These are phyloP conservation scores for Auriculariales sp. DNA, from an alignment of 768 basidiomycete genomes.

Conservation along the genomic window DNA sequence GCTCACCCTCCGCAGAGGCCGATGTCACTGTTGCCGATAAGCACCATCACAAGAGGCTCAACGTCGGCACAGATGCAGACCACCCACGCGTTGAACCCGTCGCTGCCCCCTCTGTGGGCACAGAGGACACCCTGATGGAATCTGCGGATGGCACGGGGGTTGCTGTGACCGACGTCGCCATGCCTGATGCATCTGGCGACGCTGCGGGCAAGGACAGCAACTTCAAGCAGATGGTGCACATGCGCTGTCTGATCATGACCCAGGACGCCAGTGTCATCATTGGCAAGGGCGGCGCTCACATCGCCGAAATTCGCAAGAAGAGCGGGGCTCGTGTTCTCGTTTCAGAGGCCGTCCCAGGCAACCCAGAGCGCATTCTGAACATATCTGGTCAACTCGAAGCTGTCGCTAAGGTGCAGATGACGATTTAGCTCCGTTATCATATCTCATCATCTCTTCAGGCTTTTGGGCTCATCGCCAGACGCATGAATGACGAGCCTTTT, in stretches of 20 bases:
- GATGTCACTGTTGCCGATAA: too few relatives aligned
- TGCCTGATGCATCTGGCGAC: too few relatives aligned
- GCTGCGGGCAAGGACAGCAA: too few relatives aligned
- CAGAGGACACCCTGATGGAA: too few relatives aligned
- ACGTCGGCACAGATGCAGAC: too few relatives aligned
- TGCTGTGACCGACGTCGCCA: too few relatives aligned
- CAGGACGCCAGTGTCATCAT: conserved; percentile 99
- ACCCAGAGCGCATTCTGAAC: conserved; percentile 96
- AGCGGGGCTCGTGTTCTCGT: conserved; percentile 93
- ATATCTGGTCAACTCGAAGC: conserved; percentile 94
- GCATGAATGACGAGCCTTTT: conserved; percentile 98
- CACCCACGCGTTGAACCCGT: too few relatives aligned
- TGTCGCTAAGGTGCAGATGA: conserved; percentile 74
- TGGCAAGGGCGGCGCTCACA: conserved; percentile 87
- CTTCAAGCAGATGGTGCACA: conserved; percentile 87
- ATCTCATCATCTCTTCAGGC: conserved; percentile 42
- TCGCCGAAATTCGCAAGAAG: conserved; percentile 97
- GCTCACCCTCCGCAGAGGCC: too few relatives aligned
- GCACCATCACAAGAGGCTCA: too few relatives aligned
- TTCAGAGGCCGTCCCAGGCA: conserved; percentile 95
- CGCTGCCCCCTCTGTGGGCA: too few relatives aligned
- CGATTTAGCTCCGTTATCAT: not conserved
- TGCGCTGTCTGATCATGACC: conserved; percentile 97
- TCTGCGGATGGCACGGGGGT: too few relatives aligned
- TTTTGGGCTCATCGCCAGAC: conserved; percentile 93